Conservation (phyloP, 2,329 filamentous ascomycete genomes). For the Phaeosphaeriaceae sp. region DNA sequence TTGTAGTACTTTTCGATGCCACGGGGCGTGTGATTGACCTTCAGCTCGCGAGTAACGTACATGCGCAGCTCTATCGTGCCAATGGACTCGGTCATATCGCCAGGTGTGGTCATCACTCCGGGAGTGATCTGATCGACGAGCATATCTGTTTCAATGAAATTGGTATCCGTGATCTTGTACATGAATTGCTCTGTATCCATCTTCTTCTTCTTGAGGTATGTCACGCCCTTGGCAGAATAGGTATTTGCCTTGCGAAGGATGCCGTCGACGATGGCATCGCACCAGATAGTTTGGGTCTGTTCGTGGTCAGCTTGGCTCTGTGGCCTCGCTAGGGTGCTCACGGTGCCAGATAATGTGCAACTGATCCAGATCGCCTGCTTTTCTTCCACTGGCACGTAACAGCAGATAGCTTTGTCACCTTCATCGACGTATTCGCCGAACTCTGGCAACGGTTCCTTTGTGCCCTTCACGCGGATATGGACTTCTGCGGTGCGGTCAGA, state of each 20-base stretch:
- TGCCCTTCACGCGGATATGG: conserved; percentile 31
- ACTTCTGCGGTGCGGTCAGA: conserved; percentile 45
- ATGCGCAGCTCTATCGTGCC: conserved; percentile 44
- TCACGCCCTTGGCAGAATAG: conserved; percentile 13
- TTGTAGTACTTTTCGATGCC: conserved; percentile 20
- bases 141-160: conserved; percentile 85
- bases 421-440: conserved; percentile 39
- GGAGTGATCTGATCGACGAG: conserved; percentile 85
- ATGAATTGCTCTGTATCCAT: conserved; percentile 27
- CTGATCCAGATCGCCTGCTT: conserved; percentile 41
- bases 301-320: neutral
- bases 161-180: conserved; percentile 14
- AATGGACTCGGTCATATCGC: conserved; percentile 22
- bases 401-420: conserved; percentile 37
- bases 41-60: conserved; percentile 30
- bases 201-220: conserved; percentile 28
- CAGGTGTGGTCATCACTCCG: conserved; percentile 3
- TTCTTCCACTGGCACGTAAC: conserved; percentile 46
- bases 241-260: conserved; percentile 31
- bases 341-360: conserved; percentile 42
- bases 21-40: conserved; percentile 18
- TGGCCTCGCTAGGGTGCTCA: conserved; percentile 9
- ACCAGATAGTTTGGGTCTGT: conserved; percentile 31
- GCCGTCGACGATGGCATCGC: conserved; percentile 50
- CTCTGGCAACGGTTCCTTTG: conserved; percentile 36